These are phyloP conservation scores for Penicillium crystallinum DNA, from an alignment of 495 filamentous ascomycete genomes.

Conservation along the genomic window DNA sequence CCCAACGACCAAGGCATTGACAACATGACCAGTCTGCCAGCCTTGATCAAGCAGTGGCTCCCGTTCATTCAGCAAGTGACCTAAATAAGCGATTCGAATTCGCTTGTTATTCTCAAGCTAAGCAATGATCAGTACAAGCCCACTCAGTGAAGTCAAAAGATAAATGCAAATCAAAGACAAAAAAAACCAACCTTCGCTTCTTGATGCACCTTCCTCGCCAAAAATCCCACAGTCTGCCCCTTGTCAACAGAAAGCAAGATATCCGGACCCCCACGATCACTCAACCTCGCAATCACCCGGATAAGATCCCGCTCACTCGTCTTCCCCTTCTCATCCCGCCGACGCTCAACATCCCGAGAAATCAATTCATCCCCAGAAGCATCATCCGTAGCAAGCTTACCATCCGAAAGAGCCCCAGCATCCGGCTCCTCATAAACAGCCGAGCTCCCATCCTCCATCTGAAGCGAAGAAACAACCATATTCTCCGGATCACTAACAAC, in stretches of 20 bases:
- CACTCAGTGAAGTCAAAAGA: background rate
- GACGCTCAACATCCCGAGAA: slow-evolving; percentile 49
- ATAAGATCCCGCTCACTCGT: slow-evolving; percentile 50
- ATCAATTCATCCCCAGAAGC: slow-evolving; percentile 45
- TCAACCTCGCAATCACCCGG: slow-evolving; percentile 59
- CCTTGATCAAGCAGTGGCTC: slow-evolving; percentile 59
- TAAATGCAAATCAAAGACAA: background rate
- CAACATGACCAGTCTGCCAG: slow-evolving; percentile 68
- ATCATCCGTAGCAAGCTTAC: slow-evolving; percentile 38
- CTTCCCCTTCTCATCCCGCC: slow-evolving; percentile 63
- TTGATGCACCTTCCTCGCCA: slow-evolving; percentile 59
- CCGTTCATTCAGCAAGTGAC: slow-evolving; percentile 68
- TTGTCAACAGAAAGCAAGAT: slow-evolving; percentile 55
- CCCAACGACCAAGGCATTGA: slow-evolving; percentile 73
- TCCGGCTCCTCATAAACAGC: slow-evolving; percentile 34
- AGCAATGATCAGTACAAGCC: slow-evolving; percentile 1
- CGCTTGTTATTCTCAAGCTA: slow-evolving; percentile 48
- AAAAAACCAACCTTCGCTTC: slow-evolving; percentile 56
- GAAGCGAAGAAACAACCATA: slow-evolving; percentile 39
- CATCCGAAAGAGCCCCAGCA: slow-evolving; percentile 45
- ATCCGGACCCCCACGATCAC: slow-evolving; percentile 63
- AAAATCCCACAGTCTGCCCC: slow-evolving; percentile 54
- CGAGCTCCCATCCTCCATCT: slow-evolving; percentile 15
- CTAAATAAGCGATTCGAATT: slow-evolving; percentile 71
- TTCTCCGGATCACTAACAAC: slow-evolving; percentile 73